Evolutionary conservation across 306 rosid genomes (phyloP).

Genomic region (Senna siamea): DNA sequence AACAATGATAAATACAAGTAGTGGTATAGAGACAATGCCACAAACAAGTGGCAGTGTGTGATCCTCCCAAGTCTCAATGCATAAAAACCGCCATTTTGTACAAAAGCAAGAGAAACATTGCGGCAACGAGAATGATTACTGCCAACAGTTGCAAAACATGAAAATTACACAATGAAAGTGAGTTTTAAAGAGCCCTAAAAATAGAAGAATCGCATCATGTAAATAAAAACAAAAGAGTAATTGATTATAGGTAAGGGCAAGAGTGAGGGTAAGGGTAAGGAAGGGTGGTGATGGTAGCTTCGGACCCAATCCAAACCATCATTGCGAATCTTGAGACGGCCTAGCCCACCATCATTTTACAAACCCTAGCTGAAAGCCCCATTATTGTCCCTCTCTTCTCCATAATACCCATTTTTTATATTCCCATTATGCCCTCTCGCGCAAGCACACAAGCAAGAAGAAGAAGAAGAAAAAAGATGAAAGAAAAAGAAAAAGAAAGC

Average conservation of each 20-base stretch:
- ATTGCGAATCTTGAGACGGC: constrained; percentile 98
- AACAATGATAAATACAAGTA: constrained; percentile 32
- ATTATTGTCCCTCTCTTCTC: constrained; percentile 62
- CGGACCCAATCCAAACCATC: constrained; percentile 94
- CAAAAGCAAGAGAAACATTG: constrained; percentile 38
- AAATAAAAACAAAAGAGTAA: constrained; percentile 49
- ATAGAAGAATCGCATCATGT: constrained; percentile 36
- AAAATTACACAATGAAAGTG: constrained; percentile 42
- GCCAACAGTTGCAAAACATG: constrained; percentile 62
- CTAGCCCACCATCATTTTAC: constrained; percentile 96
- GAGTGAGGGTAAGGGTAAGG: too few species aligned
- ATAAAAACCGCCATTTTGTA: constrained; percentile 39
- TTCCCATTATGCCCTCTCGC: constrained; percentile 48
- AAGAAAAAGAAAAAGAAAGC: neutral
- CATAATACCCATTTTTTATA: constrained; percentile 41
- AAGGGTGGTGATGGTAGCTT: constrained; percentile 60
- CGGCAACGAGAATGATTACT: constrained; percentile 55
- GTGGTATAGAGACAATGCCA: too few species aligned
- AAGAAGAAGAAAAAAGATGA: neutral
- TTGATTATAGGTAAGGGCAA: constrained; percentile 41
- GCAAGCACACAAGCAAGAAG: neutral
- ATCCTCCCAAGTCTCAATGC: constrained; percentile 26
- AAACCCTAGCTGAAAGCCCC: constrained; percentile 69
- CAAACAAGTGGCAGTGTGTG: too few species aligned
- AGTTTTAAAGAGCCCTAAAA: constrained; percentile 45